Conservation (phyloP, 345 rosid genomes). For the Eucalyptus caleyi region DNA sequence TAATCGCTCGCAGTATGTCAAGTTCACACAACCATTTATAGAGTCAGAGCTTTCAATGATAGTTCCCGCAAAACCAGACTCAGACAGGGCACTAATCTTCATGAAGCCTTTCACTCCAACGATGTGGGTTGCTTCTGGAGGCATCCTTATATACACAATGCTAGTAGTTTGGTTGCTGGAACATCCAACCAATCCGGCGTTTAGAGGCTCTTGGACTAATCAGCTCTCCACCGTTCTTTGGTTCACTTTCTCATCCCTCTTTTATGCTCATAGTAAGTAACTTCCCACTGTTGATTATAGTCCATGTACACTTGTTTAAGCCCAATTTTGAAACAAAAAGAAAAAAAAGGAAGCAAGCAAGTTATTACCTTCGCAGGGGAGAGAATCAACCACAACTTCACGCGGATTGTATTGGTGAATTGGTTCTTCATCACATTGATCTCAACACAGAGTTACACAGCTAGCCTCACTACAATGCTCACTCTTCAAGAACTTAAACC, state of each 20-base stretch:
- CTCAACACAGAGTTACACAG: conserved; percentile 44
- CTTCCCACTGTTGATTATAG: background rate
- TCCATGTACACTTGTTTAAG: background rate
- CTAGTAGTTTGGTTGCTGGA: conserved; percentile 38
- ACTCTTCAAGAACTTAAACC: conserved; percentile 23
- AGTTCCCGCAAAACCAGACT: conserved; percentile 6
- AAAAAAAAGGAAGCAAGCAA: background rate
- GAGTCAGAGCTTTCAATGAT: conserved; percentile 42
- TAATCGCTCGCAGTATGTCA: conserved; percentile 8
- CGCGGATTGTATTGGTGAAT: conserved; percentile 23
- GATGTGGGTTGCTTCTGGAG: conserved; percentile 35
- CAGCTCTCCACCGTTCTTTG: conserved; percentile 25
- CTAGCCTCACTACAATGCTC: conserved; percentile 37
- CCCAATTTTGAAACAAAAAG: background rate
- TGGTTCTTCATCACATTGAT: conserved; percentile 48
- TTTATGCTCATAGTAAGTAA: conserved; percentile 45
- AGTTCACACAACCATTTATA: conserved; percentile 36
- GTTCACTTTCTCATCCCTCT: conserved; percentile 39
- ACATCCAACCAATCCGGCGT: conserved; percentile 20
- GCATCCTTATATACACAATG: conserved; percentile 25
- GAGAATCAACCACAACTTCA: conserved; percentile 15
- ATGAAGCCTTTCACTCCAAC: conserved; percentile 33
- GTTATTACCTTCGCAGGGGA: conserved; percentile 18
- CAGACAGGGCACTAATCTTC: conserved; percentile 26
- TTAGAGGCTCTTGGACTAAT: conserved; percentile 9